phyloP scores from a whole-genome alignment of 345 rosid species.

The Raphanus raphanistrum region DNA sequence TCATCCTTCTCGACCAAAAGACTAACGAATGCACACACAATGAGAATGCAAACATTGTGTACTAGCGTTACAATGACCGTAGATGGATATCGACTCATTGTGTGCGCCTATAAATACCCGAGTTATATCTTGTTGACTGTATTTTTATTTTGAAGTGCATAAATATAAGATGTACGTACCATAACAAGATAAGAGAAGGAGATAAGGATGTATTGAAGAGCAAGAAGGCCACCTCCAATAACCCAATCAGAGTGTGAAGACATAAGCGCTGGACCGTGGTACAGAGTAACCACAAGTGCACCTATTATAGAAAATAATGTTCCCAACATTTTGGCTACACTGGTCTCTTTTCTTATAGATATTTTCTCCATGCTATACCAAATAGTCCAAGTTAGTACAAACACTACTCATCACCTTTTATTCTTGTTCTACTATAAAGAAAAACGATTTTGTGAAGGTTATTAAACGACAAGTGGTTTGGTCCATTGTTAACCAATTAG shows the following conservation, averaged over 20 bases:
- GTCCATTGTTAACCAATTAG: not conserved
- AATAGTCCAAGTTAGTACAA: not conserved
- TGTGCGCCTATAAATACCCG: conserved; percentile 54
- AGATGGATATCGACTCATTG: conserved; percentile 79
- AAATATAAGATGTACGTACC: conserved; percentile 32
- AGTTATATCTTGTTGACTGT: not conserved
- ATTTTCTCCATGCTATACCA: conserved; percentile 48
- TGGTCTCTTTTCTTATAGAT: conserved; percentile 32
- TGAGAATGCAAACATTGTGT: conserved; percentile 56
- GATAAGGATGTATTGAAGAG: conserved; percentile 31
- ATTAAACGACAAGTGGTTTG: not conserved
- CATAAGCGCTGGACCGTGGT: conserved; percentile 44
- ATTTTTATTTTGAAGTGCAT: not conserved
- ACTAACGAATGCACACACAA: conserved; percentile 56
- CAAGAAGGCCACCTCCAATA: conserved; percentile 43
- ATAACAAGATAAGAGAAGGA: conserved; percentile 44
- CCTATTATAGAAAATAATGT: conserved; percentile 43
- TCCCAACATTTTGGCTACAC: conserved; percentile 49
- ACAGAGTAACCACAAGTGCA: conserved; percentile 49
- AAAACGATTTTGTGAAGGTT: not conserved
- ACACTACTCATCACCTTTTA: not conserved
- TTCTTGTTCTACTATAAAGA: not conserved
- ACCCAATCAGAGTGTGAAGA: conserved; percentile 46
- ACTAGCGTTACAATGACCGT: conserved; percentile 66
- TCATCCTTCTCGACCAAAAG: conserved; percentile 48